Conservation (phyloP, 257 asterid species). For the Osmanthus fragrans region DNA sequence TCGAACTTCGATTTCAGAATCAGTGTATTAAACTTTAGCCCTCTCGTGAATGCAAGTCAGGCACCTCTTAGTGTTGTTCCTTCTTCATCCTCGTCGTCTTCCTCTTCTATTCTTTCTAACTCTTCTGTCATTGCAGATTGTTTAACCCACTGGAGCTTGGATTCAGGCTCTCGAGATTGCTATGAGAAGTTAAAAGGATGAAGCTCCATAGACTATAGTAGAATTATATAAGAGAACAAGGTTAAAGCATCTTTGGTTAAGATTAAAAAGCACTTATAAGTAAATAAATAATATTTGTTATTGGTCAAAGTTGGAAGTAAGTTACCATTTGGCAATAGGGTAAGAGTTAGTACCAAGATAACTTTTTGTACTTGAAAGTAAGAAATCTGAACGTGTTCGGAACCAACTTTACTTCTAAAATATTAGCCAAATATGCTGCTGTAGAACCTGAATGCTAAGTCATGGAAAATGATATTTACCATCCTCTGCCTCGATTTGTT, state of each 20-base stretch:
- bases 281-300: too few relatives aligned
- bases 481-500: not conserved
- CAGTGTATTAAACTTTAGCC: constrained; percentile 25
- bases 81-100: constrained; percentile 53
- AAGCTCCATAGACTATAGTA: not conserved
- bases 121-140: constrained; percentile 39
- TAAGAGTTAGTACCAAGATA: not conserved
- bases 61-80: too few relatives aligned
- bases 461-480: not conserved
- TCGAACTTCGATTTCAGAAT: constrained; percentile 6
- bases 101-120: constrained; percentile 46
- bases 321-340: not conserved
- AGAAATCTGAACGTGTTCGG: not conserved
- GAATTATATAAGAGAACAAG: not conserved
- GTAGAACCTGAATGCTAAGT: not conserved
- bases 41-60: constrained; percentile 42
- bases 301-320: not conserved
- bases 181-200: not conserved
- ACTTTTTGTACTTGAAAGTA: too few relatives aligned
- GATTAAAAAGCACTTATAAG: not conserved
- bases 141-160: constrained; percentile 43
- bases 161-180: constrained; percentile 45
- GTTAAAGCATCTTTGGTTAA: not conserved
- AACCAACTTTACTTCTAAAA: not conserved
- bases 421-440: not conserved